Evolutionary conservation across 805 yeast species (phyloP).

Genomic region (Alloascoidea hylecoeti): DNA sequence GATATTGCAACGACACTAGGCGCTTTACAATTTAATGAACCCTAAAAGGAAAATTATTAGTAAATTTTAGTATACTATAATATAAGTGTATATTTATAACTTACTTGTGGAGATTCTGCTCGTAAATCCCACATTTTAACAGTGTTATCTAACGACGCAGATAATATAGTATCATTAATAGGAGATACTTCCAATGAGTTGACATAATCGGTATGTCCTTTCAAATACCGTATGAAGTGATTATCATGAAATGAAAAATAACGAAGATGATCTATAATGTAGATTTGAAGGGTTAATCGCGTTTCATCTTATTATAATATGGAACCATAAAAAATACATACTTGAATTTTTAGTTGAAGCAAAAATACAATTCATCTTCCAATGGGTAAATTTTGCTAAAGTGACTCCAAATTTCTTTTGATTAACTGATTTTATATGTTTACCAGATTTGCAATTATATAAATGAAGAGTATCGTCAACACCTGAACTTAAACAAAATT

Average conservation of each 20-base stretch:
- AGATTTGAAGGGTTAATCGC: no score
- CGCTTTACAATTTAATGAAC: slow-evolving; percentile 38
- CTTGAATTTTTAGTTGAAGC: slow-evolving; percentile 62
- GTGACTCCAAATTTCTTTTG: slow-evolving; percentile 91
- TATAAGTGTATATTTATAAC: neutral
- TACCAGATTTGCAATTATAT: slow-evolving; percentile 62
- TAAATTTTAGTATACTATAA: neutral
- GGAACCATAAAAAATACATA: neutral
- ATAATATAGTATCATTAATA: slow-evolving; percentile 43
- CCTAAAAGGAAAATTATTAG: slow-evolving; percentile 42
- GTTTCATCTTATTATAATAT: no score
- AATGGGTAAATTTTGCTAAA: slow-evolving; percentile 71
- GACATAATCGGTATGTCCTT: slow-evolving; percentile 76
- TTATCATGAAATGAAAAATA: slow-evolving; percentile 67
- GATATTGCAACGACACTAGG: slow-evolving; percentile 59
- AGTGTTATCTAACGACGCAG: slow-evolving; percentile 64
- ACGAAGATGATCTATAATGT: slow-evolving; percentile 27
- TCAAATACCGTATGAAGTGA: slow-evolving; percentile 70
- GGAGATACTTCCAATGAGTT: slow-evolving; percentile 64
- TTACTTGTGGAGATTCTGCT: slow-evolving; percentile 1
- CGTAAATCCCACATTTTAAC: slow-evolving; percentile 83
- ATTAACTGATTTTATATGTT: slow-evolving; percentile 23
- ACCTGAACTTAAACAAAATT: slow-evolving; percentile 59
- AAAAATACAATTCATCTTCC: slow-evolving; percentile 56
- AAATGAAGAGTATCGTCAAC: slow-evolving; percentile 74